Evolutionary conservation across 352 stramenopile genomes (phyloP).

Genomic region (Phytophthora fragariae): DNA sequence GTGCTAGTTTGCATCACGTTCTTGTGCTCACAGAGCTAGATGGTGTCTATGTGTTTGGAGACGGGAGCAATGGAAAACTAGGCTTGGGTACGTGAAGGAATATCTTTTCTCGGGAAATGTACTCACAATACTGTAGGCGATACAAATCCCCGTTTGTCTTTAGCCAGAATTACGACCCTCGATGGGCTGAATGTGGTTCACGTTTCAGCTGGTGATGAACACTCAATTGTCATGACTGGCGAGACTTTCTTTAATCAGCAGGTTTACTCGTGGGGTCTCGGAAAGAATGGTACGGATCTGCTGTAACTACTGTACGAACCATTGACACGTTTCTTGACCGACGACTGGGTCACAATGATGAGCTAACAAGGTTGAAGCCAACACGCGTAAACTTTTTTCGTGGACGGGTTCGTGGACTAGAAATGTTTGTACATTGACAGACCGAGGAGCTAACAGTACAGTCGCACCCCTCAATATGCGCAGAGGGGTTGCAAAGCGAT

Average conservation of each 20-base stretch:
- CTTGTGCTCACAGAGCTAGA: conserved; percentile 74
- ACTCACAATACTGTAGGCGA: conserved; percentile 45
- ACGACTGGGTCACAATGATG: too few relatives aligned
- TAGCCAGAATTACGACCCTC: conserved; percentile 48
- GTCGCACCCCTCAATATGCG: too few relatives aligned
- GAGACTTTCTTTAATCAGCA: conserved; percentile 76
- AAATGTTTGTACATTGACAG: too few relatives aligned
- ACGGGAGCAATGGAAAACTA: conserved; percentile 68
- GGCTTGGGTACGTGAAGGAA: conserved; percentile 53
- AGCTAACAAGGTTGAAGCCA: too few relatives aligned
- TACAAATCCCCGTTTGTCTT: conserved; percentile 42
- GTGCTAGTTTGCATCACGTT: conserved; percentile 65
- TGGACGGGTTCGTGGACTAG: too few relatives aligned
- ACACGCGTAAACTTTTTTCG: too few relatives aligned
- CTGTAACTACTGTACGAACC: too few relatives aligned
- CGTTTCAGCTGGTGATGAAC: conserved; percentile 70
- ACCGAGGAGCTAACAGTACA: too few relatives aligned
- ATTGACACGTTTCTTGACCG: too few relatives aligned
- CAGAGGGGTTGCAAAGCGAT: too few relatives aligned
- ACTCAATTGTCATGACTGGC: conserved; percentile 70
- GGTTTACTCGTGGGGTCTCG: conserved; percentile 88
- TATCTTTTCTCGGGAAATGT: background rate
- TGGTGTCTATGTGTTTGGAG: conserved; percentile 74
- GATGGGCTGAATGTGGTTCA: conserved; percentile 66
- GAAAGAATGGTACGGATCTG: too few relatives aligned